Evolutionary conservation across 306 rosid genomes (phyloP).

Genomic region (Alnus rubra): DNA sequence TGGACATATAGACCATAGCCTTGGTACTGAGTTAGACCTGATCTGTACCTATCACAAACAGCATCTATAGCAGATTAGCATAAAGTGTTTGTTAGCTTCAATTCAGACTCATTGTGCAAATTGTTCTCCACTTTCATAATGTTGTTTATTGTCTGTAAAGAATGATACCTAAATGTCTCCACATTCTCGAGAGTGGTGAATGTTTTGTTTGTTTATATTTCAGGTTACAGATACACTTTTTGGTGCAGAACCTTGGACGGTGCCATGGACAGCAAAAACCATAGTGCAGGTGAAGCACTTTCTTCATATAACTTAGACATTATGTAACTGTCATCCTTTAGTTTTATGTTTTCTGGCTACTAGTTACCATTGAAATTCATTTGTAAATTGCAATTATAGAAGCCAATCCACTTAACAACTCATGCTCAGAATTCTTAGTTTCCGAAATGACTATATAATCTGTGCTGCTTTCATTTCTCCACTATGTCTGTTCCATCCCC

Average conservation of each 20-base stretch:
- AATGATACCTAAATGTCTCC: not conserved
- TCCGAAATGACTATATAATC: not conserved
- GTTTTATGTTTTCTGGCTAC: not conserved
- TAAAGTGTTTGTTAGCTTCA: not conserved
- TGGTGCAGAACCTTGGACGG: constrained; percentile 49
- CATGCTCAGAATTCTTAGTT: not conserved
- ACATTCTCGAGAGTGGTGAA: constrained; percentile 12
- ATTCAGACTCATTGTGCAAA: not conserved
- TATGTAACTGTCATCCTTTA: constrained; percentile 7
- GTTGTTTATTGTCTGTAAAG: not conserved
- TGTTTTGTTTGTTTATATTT: constrained; percentile 25
- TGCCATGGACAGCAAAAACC: constrained; percentile 61
- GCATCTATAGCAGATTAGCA: not conserved
- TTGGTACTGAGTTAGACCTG: not conserved
- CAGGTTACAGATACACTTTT: constrained; percentile 36
- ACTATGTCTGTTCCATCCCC: not conserved
- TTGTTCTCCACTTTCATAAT: not conserved
- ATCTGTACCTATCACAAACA: not conserved
- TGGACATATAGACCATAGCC: not conserved
- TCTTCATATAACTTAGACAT: constrained; percentile 21
- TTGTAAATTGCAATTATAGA: not conserved
- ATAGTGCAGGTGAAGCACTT: constrained; percentile 51
- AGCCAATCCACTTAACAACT: not conserved
- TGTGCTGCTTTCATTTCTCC: not conserved
- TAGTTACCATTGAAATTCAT: not conserved